Conservation (phyloP, 495 filamentous ascomycete genomes). For the Hyaloscypha variabilis region DNA sequence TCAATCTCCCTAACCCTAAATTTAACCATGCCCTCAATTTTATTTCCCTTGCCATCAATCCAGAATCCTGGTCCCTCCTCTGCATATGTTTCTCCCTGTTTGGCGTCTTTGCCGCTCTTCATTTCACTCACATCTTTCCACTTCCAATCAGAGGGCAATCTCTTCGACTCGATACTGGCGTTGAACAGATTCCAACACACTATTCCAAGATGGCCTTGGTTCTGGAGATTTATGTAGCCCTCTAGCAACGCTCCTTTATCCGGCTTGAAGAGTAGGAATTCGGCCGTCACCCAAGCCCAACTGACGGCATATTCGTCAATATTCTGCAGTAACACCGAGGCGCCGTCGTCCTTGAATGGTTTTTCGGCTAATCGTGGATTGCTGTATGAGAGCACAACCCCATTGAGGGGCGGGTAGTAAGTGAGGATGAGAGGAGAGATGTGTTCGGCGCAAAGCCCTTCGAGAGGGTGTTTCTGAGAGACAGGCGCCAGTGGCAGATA, state of each 20-base stretch:
- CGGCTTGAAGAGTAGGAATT: conserved; percentile 72
- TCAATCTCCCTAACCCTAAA: conserved; percentile 70
- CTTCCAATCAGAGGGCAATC: conserved; percentile 68
- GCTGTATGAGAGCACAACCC: conserved; percentile 71
- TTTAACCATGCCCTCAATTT: conserved; percentile 58
- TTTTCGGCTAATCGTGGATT: conserved; percentile 51
- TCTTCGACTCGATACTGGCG: conserved; percentile 66
- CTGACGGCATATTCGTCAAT: conserved; percentile 69
- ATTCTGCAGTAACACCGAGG: conserved; percentile 49
- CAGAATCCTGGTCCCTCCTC: conserved; percentile 40
- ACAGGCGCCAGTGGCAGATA: conserved; percentile 75
- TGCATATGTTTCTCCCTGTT: conserved; percentile 29
- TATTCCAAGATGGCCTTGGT: conserved; percentile 70
- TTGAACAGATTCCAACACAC: conserved; percentile 77
- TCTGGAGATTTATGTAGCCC: conserved; percentile 71
- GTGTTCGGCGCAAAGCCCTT: conserved; percentile 71
- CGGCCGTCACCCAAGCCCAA: conserved; percentile 73
- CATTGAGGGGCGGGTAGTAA: conserved; percentile 72
- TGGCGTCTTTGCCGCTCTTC: conserved; percentile 20
- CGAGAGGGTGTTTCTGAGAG: conserved; percentile 61
- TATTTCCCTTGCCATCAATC: conserved; percentile 61
- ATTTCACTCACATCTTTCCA: conserved; percentile 48
- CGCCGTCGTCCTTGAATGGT: conserved; percentile 36
- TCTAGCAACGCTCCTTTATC: conserved; percentile 58
- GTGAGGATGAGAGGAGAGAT: conserved; percentile 75